Evolutionary conservation across 2,329 filamentous ascomycete genomes (phyloP).

Genomic region (Penicillium capsulatum): DNA sequence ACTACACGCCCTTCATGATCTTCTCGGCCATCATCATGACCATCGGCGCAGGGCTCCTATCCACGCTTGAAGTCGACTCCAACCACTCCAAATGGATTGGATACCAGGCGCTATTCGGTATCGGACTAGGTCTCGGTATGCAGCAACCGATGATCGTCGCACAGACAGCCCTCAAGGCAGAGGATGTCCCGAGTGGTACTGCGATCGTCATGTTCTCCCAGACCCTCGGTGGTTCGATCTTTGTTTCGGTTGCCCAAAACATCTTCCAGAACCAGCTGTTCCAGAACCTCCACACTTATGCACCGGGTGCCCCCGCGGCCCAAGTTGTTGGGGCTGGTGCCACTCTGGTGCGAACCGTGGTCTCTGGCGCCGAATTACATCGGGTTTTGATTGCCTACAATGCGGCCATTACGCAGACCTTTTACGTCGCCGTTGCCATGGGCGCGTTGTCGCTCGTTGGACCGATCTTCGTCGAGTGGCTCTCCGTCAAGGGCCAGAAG

Average conservation of each 20-base stretch:
- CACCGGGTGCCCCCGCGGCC: slow-evolving; percentile 25
- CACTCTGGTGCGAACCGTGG: slow-evolving; percentile 32
- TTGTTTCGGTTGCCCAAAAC: slow-evolving; percentile 37
- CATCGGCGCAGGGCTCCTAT: slow-evolving; percentile 35
- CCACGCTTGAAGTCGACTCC: slow-evolving; percentile 33
- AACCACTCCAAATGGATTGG: slow-evolving; percentile 36
- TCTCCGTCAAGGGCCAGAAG: slow-evolving; percentile 35
- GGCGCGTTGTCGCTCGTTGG: slow-evolving; percentile 33
- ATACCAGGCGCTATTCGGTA: slow-evolving; percentile 37
- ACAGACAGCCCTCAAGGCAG: slow-evolving; percentile 31
- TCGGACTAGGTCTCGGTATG: slow-evolving; percentile 36
- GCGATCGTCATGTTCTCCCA: slow-evolving; percentile 37
- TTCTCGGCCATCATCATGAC: slow-evolving; percentile 29
- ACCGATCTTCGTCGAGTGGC: slow-evolving; percentile 39
- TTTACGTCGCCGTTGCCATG: slow-evolving; percentile 39
- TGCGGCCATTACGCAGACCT: slow-evolving; percentile 35
- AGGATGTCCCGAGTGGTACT: slow-evolving; percentile 35
- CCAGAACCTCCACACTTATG: slow-evolving; percentile 21
- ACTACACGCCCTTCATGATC: slow-evolving; percentile 41
- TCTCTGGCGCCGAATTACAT: slow-evolving; percentile 25
- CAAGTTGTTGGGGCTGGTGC: slow-evolving; percentile 35
- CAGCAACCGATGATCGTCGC: slow-evolving; percentile 35
- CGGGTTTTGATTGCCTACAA: slow-evolving; percentile 38
- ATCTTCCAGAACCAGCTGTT: slow-evolving; percentile 37
- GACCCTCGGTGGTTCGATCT: slow-evolving; percentile 37